These are phyloP conservation scores for Ophiostoma pallidulum DNA, from an alignment of 2,329 filamentous ascomycete species.

Conservation along the genomic window DNA sequence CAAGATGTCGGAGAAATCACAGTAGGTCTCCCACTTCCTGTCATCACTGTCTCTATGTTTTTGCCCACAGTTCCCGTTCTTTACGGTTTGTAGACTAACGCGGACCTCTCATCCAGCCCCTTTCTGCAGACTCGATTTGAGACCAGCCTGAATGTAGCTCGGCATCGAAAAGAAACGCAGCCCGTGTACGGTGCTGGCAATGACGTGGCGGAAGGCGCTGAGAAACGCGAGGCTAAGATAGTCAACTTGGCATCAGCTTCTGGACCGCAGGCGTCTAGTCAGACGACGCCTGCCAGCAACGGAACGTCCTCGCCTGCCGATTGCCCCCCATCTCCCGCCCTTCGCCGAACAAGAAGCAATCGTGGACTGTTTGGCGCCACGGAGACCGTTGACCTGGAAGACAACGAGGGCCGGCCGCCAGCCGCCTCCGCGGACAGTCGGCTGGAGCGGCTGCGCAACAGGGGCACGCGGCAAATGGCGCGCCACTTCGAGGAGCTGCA, in stretches of 20 bases:
- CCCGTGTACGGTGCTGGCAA: not conserved
- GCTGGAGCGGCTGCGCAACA: constrained; percentile 3
- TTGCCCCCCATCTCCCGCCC: not conserved
- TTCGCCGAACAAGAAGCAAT: not conserved
- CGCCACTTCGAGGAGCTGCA: constrained; percentile 8
- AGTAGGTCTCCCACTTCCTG: not conserved
- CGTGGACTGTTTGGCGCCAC: not conserved
- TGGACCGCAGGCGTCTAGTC: no score
- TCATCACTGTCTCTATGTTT: not conserved
- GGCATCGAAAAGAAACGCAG: not conserved
- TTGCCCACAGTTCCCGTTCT: no score
- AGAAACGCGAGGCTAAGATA: no score
- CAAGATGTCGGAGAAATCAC: not conserved
- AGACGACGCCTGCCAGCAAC: no score
- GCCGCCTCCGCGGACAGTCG: not conserved
- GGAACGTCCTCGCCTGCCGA: not conserved
- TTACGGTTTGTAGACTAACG: no score
- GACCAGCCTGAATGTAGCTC: not conserved
- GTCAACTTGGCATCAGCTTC: no score
- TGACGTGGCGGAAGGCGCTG: no score
- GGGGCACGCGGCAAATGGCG: not conserved
- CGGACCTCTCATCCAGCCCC: not conserved
- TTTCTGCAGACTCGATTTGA: not conserved
- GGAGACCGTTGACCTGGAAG: constrained; percentile 6
- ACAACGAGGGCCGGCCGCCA: not conserved